Evolutionary conservation across 2,329 filamentous ascomycete genomes (phyloP), one percentile per base, ranked within the genome.

Genomic region (Thielaviopsis ethacetica): DNA sequence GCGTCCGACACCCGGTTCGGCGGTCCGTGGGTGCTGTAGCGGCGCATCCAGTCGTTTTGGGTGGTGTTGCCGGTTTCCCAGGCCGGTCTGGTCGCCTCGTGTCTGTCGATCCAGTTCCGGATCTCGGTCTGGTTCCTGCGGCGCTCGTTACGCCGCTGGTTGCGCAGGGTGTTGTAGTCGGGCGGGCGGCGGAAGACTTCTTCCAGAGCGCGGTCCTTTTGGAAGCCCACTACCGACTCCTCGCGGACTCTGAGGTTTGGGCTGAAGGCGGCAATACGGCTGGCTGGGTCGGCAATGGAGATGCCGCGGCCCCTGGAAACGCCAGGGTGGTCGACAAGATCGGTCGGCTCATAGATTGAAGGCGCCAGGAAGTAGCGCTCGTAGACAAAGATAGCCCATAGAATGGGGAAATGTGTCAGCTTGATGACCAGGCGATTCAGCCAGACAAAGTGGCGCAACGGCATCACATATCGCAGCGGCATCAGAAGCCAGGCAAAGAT

Each of bases 341-440:
- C 91, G 2, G 85, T 90, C 0, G 88, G 86, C 61, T 91, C 88
- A 63, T 90, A 90, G 62, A 91, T 82, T 2, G 81, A 80, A 1
- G 84, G 78, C 2, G 88, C 83, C 27, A 97, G 75, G 65, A 93
- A 80, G 44, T 86, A 76, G 61, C 84, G 86, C 70, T 97, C 91
- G 68, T 97, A 97, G 21, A 86, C 65, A 66, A 87, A 97, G 59
- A 97, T 95, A 60, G 81, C 77, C 67, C 95, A 90, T 1, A 97
- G 72, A 2, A 97, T 79, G 0, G 91, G 91, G 62, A 93, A 85
- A 70, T 97, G 91, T 0, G 90, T 95, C 50, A 85, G 71, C 68
- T 96, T 96, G 75, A 97, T 96, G 62, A 94, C 82, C 0, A 82
- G 85, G n/a, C 91, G 82, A 68, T 97, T 97, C 63, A 95, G 73